phyloP scores from a whole-genome alignment of 23 red algal species.

The Gracilariopsis chorda region DNA sequence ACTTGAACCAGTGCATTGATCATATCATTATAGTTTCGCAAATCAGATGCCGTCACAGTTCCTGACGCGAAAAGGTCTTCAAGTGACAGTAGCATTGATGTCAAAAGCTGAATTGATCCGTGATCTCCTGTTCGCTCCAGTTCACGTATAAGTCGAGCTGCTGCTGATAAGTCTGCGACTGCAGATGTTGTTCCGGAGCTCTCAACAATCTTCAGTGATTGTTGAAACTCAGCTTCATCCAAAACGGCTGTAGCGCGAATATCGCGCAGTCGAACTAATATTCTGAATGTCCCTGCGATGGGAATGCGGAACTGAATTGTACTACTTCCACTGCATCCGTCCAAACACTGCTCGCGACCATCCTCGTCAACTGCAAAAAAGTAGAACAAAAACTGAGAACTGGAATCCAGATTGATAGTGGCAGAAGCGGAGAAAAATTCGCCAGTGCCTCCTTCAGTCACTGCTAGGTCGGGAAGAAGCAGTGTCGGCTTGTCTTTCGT shows the following conservation, averaged over 20 bases:
- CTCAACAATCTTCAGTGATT: neutral
- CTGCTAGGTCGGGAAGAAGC: conserved; percentile 9
- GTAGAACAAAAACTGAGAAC: conserved; percentile 39
- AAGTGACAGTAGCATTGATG: neutral
- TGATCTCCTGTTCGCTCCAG: conserved; percentile 46
- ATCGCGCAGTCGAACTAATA: conserved; percentile 26
- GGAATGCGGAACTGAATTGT: conserved; percentile 42
- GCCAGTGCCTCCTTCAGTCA: neutral
- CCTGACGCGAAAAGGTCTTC: neutral
- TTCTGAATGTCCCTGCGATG: conserved; percentile 15
- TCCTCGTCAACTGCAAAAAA: conserved; percentile 33
- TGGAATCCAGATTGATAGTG: conserved; percentile 41
- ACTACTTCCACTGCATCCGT: conserved; percentile 55
- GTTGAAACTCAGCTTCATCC: conserved; percentile 31
- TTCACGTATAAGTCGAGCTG: neutral
- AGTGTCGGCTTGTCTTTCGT: conserved; percentile 46
- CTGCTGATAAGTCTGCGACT: neutral
- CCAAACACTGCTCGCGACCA: conserved; percentile 48
- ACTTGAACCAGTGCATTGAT: conserved; percentile 15
- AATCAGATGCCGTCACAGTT: neutral
- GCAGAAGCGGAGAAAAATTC: conserved; percentile 42
- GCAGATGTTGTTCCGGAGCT: neutral
- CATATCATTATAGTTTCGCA: neutral
- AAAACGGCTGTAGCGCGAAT: conserved; percentile 16
- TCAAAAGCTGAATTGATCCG: conserved; percentile 38